Evolutionary conservation across 495 filamentous ascomycete species (phyloP).

Genomic region (Podospora anserina): DNA sequence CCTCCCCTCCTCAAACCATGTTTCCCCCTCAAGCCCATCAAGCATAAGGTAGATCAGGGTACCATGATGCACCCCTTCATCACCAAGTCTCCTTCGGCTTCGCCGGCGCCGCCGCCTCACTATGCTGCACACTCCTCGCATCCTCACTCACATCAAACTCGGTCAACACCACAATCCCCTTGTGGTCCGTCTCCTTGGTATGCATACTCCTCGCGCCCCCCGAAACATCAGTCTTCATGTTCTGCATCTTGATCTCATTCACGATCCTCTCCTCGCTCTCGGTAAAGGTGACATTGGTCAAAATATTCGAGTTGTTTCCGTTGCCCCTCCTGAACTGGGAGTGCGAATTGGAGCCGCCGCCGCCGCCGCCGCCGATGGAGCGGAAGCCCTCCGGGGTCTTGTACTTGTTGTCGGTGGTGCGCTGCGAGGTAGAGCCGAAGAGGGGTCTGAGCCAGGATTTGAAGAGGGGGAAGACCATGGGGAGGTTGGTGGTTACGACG

Average conservation of each 20-base stretch:
- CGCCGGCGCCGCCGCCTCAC: background rate
- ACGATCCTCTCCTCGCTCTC: conserved; percentile 19
- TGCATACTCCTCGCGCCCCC: background rate
- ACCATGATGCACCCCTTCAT: background rate
- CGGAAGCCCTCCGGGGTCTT: conserved; percentile 13
- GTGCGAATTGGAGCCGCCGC: background rate
- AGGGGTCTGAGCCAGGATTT: conserved; percentile 42
- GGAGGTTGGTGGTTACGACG: conserved; percentile 51
- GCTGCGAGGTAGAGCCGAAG: conserved; percentile 25
- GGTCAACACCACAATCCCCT: conserved; percentile 17
- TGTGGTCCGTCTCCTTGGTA: background rate
- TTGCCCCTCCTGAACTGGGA: background rate
- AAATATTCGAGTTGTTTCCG: conserved; percentile 7
- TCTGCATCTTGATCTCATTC: conserved; percentile 16
- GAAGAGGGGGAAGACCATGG: conserved; percentile 53
- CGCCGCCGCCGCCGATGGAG: conserved; percentile 19
- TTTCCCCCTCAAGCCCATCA: background rate
- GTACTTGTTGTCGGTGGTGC: conserved; percentile 12
- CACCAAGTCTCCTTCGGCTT: background rate
- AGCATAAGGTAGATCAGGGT: background rate
- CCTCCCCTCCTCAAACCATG: background rate
- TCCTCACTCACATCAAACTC: conserved; percentile 17
- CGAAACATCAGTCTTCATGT: conserved; percentile 1
- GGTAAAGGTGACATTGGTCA: conserved; percentile 19
- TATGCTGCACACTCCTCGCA: conserved; percentile 13